Base-by-base conservation (phyloP, 768 basidiomycete genomes). In the Leccinum imitatum region DNA sequence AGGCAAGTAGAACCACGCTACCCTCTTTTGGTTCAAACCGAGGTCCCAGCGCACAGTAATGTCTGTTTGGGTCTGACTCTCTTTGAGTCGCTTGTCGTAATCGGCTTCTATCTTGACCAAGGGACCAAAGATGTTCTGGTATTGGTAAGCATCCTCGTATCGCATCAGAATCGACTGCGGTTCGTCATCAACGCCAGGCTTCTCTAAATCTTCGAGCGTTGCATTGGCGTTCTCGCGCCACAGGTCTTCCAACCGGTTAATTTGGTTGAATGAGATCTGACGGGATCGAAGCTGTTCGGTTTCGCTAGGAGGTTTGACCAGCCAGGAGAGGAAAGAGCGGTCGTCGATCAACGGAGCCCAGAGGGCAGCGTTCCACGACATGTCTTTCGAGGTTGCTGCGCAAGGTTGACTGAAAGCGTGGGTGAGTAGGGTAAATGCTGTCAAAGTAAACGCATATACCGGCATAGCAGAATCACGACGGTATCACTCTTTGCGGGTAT, bases 271-370 rank as follows among this genome's bases (percentile, higher is more conserved):
- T 14, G 94, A 95, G 60, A 99, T 97, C 72, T 98, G 97, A 61
- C 97, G 87, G 31, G 97, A 97, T 56, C 96, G 85, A 23, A 98
- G 84, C 73, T 97, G 94, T 73, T 99, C 97, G 1, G 91, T 89
- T 78, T 98, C 97, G 66, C 88, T 92, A 2, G 97, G 97, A 11
- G 95, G 91, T 71, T 98, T 98, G 68, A 98, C 96, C 54, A 99
- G 81, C 97, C 97, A 99, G 4, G 95, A 95, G n/a, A 99, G 82
- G 81, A 99, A 99, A 4, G 93, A 94, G 31, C 97, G 87, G 75
- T 99, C 97, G 67, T 99, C 97, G 63, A 99, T 99, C 63, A 99
- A 86, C 13, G 97, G 96, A 10, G 95, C 95, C 97, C 97, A 99
- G 46, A 98, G 86, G 0, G 93, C 83, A 5, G 95, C 91, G 68